Conservation (phyloP, 2,329 filamentous ascomycete genomes). For the Orbilia quercus region DNA sequence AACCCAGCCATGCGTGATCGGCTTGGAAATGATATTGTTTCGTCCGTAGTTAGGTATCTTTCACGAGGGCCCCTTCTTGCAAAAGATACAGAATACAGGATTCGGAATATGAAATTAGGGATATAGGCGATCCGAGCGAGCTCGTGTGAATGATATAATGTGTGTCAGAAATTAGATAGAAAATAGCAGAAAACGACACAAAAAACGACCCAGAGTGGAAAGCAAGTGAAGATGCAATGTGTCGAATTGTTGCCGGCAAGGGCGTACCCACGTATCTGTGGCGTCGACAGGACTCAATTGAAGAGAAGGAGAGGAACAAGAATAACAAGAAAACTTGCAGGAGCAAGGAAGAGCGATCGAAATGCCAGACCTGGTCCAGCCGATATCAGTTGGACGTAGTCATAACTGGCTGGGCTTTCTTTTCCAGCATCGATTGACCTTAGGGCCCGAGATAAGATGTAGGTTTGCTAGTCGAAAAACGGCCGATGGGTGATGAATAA, state of each 20-base stretch:
- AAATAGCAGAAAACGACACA: too few species aligned
- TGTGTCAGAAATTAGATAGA: not conserved
- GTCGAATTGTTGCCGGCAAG: not conserved
- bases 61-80: not conserved
- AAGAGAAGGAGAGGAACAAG: not conserved
- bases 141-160: not conserved
- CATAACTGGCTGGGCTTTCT: not conserved
- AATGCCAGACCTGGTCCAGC: too few species aligned
- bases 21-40: not conserved
- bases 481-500: constrained; percentile 47
- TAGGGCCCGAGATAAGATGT: too few species aligned
- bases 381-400: too few species aligned
- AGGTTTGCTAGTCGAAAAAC: not conserved
- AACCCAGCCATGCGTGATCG: not conserved
- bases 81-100: too few species aligned
- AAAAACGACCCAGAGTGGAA: too few species aligned
- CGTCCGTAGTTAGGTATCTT: not conserved
- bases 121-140: not conserved
- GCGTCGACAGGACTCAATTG: too few species aligned
- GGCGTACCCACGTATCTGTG: too few species aligned
- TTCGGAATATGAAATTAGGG: too few species aligned
- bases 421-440: not conserved
- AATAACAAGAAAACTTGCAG: not conserved
- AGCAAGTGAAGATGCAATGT: too few species aligned
- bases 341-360: not conserved